phyloP scores from a whole-genome alignment of 495 filamentous ascomycete species.

The Hamigera avellanea region DNA sequence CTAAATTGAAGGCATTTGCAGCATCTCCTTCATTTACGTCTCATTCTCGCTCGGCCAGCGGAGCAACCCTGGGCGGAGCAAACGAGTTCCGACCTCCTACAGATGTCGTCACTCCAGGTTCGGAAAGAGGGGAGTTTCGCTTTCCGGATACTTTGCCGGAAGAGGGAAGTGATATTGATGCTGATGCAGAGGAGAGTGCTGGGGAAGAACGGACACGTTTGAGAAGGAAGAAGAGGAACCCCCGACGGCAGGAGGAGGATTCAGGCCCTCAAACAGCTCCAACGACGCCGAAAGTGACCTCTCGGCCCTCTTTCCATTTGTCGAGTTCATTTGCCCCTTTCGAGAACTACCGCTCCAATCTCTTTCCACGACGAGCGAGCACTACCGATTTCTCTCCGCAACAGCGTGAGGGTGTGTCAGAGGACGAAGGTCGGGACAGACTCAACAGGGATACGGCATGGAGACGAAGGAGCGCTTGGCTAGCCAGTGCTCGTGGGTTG shows the following conservation, averaged over 20 bases:
- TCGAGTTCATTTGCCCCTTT: conserved; percentile 35
- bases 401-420: conserved; percentile 63
- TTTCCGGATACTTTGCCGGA: conserved; percentile 45
- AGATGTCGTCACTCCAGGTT: conserved; percentile 26
- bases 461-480: conserved; percentile 42
- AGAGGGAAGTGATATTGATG: conserved; percentile 60
- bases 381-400: conserved; percentile 55
- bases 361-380: conserved; percentile 56
- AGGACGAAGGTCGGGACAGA: conserved; percentile 77
- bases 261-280: conserved; percentile 46
- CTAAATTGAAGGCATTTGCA: conserved; percentile 51
- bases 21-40: conserved; percentile 25
- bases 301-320: conserved; percentile 33
- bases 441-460: conserved; percentile 47
- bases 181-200: conserved; percentile 62
- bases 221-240: conserved; percentile 41
- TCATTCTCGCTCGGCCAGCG: conserved; percentile 34
- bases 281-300: conserved; percentile 41
- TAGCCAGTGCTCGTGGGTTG: conserved; percentile 43
- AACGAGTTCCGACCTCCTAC: conserved; percentile 15
- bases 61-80: conserved; percentile 16
- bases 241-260: conserved; percentile 40
- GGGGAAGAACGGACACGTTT: conserved; percentile 29
- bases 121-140: conserved; percentile 40
- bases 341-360: conserved; percentile 36